A percentile compares a stretch with the other conserved stretches of the same genome.
These are phyloP conservation scores for Hirschfeldia incana DNA, from an alignment of 345 rosid species.

Conservation along the genomic window DNA sequence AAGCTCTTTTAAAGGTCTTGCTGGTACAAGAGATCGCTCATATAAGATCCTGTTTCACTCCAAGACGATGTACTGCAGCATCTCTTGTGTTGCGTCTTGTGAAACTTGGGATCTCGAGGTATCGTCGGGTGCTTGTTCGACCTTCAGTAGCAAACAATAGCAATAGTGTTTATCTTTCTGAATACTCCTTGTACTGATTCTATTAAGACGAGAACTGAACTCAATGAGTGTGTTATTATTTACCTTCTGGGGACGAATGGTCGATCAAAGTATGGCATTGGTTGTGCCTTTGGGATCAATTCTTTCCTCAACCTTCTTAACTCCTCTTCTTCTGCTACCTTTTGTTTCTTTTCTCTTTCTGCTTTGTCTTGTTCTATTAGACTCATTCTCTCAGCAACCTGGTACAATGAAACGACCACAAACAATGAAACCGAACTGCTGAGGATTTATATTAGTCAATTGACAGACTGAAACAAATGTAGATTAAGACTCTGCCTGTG, in stretches of 20 bases:
- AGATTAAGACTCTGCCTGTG: neutral
- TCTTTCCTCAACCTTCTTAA: constrained; percentile 75
- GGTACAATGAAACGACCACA: constrained; percentile 14
- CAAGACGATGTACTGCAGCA: constrained; percentile 44
- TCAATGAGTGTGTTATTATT: neutral
- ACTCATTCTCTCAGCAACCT: constrained; percentile 79
- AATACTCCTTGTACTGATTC: neutral
- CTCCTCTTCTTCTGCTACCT: constrained; percentile 92
- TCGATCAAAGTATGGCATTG: constrained; percentile 95
- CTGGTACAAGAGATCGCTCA: constrained; percentile 26
- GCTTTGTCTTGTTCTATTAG: constrained; percentile 73
- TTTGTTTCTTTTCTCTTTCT: constrained; percentile 74
- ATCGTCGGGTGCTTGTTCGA: constrained; percentile 75
- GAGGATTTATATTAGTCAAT: neutral
- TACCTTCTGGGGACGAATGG: constrained; percentile 98
- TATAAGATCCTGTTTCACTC: constrained; percentile 40
- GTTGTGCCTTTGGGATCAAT: constrained; percentile 92
- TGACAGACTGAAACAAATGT: neutral
- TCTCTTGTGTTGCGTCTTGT: constrained; percentile 67
- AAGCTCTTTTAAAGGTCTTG: constrained; percentile 24
- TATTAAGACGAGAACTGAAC: neutral
- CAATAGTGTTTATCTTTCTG: neutral
- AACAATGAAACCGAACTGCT: neutral
- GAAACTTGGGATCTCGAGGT: constrained; percentile 77
- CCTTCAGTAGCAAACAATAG: constrained; percentile 37